These are phyloP conservation scores for Trichosporon sp. DNA, from an alignment of 1,284 basidiomycete species.

Conservation along the genomic window DNA sequence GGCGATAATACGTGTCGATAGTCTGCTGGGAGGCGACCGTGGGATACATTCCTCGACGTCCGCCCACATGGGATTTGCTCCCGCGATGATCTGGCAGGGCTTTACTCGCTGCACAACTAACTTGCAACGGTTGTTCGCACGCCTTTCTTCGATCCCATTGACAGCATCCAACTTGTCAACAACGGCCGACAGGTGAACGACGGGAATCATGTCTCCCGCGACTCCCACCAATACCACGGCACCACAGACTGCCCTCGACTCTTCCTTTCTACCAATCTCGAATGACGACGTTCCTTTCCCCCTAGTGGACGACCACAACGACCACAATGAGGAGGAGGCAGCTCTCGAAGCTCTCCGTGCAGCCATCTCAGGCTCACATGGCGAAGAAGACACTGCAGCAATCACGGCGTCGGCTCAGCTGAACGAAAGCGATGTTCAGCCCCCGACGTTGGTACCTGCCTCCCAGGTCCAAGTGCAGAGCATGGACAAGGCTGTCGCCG, in stretches of 20 bases:
- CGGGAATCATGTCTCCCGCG: slow-evolving; percentile 16
- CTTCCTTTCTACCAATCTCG: slow-evolving; percentile 26
- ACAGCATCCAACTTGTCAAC: slow-evolving; percentile 20
- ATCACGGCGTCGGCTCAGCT: slow-evolving; percentile 2
- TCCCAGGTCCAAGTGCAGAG: slow-evolving; percentile 33
- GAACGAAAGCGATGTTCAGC: slow-evolving; percentile 16
- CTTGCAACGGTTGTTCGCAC: slow-evolving; percentile 24
- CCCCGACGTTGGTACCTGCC: slow-evolving; percentile 31
- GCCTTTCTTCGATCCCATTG: slow-evolving; percentile 24
- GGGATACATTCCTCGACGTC: too few relatives aligned
- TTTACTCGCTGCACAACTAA: slow-evolving; percentile 13
- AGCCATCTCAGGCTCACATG: slow-evolving; percentile 36
- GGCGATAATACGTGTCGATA: too few relatives aligned
- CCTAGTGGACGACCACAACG: slow-evolving; percentile 29
- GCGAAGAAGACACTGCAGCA: slow-evolving; percentile 14
- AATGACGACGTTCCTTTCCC: slow-evolving; percentile 31
- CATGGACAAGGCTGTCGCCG: slow-evolving; percentile 34
- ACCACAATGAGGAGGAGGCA: slow-evolving; percentile 37
- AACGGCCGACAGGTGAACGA: slow-evolving; percentile 12
- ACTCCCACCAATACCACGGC: slow-evolving; percentile 14
- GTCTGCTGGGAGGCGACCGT: too few relatives aligned
- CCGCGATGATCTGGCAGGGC: slow-evolving; percentile 5
- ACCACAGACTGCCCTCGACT: slow-evolving; percentile 23
- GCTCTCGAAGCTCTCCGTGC: slow-evolving; percentile 45
- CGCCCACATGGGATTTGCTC: slow-evolving; percentile 11